Conservation (phyloP, 2,329 filamentous ascomycete species). For the Fusarium irregulare region DNA sequence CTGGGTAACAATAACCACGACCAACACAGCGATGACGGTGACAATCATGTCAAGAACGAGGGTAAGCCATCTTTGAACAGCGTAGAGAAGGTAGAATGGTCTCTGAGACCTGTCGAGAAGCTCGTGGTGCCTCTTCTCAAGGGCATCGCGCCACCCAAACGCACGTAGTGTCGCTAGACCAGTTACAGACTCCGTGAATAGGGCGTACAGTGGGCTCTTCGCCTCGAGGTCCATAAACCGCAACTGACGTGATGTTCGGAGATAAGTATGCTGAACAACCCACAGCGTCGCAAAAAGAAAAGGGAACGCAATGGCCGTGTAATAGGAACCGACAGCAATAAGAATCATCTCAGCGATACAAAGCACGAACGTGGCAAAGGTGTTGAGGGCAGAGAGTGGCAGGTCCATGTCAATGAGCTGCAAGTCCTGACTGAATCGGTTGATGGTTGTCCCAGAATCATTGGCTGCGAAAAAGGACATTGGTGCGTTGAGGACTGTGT, state of each 20-base stretch:
- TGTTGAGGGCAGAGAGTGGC: slow-evolving; percentile 44
- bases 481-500: slow-evolving; percentile 45
- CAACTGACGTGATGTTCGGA: slow-evolving; percentile 64
- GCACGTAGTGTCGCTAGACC: slow-evolving; percentile 62
- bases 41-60: slow-evolving; percentile 44
- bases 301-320: slow-evolving; percentile 34
- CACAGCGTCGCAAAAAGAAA: slow-evolving; percentile 27
- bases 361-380: slow-evolving; percentile 34
- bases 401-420: slow-evolving; percentile 54
- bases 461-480: slow-evolving; percentile 51
- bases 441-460: slow-evolving; percentile 52
- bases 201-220: slow-evolving; percentile 60
- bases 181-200: slow-evolving; percentile 60
- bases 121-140: slow-evolving; percentile 49
- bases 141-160: slow-evolving; percentile 57
- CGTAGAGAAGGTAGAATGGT: slow-evolving; percentile 58
- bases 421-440: slow-evolving; percentile 55
- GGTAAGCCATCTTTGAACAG: slow-evolving; percentile 44
- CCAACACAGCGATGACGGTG: slow-evolving; percentile 30
- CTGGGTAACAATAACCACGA: slow-evolving; percentile 34
- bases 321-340: slow-evolving; percentile 31
- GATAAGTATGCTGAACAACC: slow-evolving; percentile 45
- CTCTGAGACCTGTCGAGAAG: slow-evolving; percentile 58
- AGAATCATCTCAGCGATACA: slow-evolving; percentile 41
- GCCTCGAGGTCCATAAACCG: slow-evolving; percentile 64